Evolutionary conservation across 768 basidiomycete species (phyloP).

Genomic region (Collybia sordida): DNA sequence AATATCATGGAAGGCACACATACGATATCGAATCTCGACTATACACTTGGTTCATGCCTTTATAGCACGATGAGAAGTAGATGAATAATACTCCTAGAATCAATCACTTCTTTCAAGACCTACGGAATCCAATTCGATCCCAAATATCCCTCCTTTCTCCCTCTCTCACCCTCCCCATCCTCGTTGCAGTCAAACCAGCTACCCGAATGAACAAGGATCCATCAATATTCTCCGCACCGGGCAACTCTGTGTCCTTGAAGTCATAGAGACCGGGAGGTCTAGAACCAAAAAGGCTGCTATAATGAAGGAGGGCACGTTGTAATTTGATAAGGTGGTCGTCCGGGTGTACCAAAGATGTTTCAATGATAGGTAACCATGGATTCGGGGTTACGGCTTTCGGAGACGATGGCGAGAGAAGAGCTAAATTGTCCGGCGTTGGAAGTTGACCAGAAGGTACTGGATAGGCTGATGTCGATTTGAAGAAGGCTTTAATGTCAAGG

Average conservation of each 20-base stretch:
- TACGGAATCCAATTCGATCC: too few species aligned
- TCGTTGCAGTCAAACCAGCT: constrained; percentile 49
- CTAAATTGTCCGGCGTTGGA: constrained; percentile 19
- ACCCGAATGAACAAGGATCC: constrained; percentile 65
- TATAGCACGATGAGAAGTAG: too few species aligned
- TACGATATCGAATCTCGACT: too few species aligned
- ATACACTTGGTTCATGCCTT: too few species aligned
- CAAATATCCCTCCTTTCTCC: background rate
- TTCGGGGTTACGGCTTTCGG: constrained; percentile 43
- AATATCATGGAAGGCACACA: too few species aligned
- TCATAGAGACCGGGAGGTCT: constrained; percentile 21
- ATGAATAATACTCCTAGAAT: too few species aligned
- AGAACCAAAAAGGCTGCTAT: constrained; percentile 41
- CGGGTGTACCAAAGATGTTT: constrained; percentile 51
- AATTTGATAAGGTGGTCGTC: constrained; percentile 50
- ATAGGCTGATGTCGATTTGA: constrained; percentile 23
- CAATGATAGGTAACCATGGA: constrained; percentile 55
- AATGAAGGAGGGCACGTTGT: constrained; percentile 50
- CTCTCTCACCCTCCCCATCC: constrained; percentile 18
- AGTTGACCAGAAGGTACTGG: constrained; percentile 16
- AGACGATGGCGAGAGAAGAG: constrained; percentile 26
- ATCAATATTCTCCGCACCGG: constrained; percentile 52
- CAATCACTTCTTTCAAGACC: too few species aligned
- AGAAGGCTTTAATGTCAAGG: constrained; percentile 49
- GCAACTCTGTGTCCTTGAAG: constrained; percentile 37